Evolutionary conservation across 257 asterid genomes (phyloP), one percentile per base, ranked within the genome.

Genomic region (Solanum medicagineum): DNA sequence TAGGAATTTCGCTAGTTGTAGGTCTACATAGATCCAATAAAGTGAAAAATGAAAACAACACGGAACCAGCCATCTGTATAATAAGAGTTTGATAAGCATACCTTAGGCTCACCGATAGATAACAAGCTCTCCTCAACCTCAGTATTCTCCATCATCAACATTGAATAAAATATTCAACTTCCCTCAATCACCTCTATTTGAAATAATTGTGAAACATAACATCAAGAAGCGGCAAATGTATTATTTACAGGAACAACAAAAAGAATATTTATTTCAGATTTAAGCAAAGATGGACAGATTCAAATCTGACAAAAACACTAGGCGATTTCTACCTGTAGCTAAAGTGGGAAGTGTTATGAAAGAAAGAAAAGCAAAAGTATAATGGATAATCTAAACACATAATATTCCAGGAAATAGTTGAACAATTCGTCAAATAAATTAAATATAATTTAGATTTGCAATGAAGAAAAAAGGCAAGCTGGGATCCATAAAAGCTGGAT

Each of bases 41-140:
- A 51, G 15, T 51, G 63, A 44, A 75, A 49, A 77, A 26, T 24
- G 26, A 26, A 51, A 26, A 36, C 65, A 79, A 29, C 47, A 51
- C 12, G 82, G 83, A 80, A 73, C 19, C 56, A 51, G 15, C 63
- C 65, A 77, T 20, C 53, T 10, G 65, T n/a, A 42, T 10, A 19
- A 42, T 5, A 11, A 42, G 12, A 20, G 56, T 71, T 71, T 20
- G 20, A 73, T 44, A 45, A 11, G 59, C 85, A 84, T 91, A 95
- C 99, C 99, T 95, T 95, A 80, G 99, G 97, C 90, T 95, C 99
- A 14, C 98, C 97, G 87, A 94, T 93, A 83, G 94, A 89, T 57
- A 92, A 85, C 81, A 95, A 87, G 88, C 90, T 92, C 9, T 93
- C 97, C 83, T 95, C 99, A 89, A 93, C 91, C 90, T 93, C 99